Evolutionary conservation across 2,329 filamentous ascomycete species (phyloP).

Genomic region (Fusarium bulbicola): DNA sequence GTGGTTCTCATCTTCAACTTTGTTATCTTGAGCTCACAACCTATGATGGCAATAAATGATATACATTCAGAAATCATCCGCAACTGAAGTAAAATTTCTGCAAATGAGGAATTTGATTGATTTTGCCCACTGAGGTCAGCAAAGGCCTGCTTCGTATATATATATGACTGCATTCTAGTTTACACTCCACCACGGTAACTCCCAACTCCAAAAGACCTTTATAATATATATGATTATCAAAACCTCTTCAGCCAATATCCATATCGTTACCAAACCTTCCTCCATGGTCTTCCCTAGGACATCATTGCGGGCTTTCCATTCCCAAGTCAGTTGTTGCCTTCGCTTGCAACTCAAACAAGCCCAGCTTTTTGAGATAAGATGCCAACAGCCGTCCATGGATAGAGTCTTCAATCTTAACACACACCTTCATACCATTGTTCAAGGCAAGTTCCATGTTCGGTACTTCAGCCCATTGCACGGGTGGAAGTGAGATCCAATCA

Average conservation of each 20-base stretch:
- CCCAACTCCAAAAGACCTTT: not conserved
- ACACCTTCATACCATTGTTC: not conserved
- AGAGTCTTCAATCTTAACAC: not conserved
- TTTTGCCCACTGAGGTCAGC: not conserved
- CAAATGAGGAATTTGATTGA: not conserved
- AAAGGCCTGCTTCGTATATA: not conserved
- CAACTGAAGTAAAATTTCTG: not conserved
- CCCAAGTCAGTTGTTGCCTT: not conserved
- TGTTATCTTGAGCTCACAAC: not conserved
- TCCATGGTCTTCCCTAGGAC: fast-evolving
- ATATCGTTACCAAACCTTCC: fast-evolving
- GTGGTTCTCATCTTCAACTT: not conserved
- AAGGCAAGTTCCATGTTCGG: not conserved
- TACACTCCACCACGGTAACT: not conserved
- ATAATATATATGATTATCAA: not conserved
- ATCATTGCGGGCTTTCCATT: not conserved
- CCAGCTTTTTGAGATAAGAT: not conserved
- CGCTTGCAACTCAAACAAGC: not conserved
- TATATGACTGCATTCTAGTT: not conserved
- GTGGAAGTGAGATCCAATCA: not conserved
- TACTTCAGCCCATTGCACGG: not conserved
- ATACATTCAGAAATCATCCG: not conserved
- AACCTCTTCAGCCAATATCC: not conserved
- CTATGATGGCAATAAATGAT: fast-evolving
- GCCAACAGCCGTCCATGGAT: constrained; percentile 1